These are phyloP conservation scores for Solanum pennellii DNA, from an alignment of 257 asterid genomes.

Conservation along the genomic window DNA sequence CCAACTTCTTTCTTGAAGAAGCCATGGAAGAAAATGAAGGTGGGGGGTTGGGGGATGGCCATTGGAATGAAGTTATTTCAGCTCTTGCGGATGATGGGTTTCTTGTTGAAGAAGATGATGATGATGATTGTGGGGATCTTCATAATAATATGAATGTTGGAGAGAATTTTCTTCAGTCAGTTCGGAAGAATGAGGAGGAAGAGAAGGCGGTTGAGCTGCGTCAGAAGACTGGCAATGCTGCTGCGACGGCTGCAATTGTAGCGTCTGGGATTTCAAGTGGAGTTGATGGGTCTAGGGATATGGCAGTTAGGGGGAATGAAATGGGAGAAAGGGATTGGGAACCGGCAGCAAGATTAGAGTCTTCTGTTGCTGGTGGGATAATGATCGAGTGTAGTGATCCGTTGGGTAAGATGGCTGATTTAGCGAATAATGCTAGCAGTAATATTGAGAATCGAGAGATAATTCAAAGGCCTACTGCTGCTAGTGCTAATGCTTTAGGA, in stretches of 20 bases:
- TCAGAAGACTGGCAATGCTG: conserved; percentile 7
- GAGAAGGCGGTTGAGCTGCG: conserved; percentile 11
- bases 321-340: neutral
- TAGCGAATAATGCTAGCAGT: neutral
- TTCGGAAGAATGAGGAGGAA: conserved; percentile 42
- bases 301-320: neutral
- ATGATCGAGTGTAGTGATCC: conserved; percentile 18
- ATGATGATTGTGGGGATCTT: conserved; percentile 80
- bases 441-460: conserved; percentile 3
- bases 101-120: conserved; percentile 45
- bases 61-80: conserved; percentile 60
- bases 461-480: conserved; percentile 7
- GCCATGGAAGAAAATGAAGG: neutral
- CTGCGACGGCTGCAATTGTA: neutral
- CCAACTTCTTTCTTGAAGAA: neutral
- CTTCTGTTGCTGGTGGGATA: conserved; percentile 6
- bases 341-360: conserved; percentile 19
- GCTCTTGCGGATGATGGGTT: conserved; percentile 69
- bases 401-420: neutral
- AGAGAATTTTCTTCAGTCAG: conserved; percentile 62
- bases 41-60: conserved; percentile 14
- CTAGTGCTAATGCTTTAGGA: neutral
- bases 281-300: neutral
- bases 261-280: neutral
- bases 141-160: conserved; percentile 86